Base-by-base conservation (phyloP, 2,329 filamentous ascomycete genomes). In the Dendrostoma leiphaemia region DNA sequence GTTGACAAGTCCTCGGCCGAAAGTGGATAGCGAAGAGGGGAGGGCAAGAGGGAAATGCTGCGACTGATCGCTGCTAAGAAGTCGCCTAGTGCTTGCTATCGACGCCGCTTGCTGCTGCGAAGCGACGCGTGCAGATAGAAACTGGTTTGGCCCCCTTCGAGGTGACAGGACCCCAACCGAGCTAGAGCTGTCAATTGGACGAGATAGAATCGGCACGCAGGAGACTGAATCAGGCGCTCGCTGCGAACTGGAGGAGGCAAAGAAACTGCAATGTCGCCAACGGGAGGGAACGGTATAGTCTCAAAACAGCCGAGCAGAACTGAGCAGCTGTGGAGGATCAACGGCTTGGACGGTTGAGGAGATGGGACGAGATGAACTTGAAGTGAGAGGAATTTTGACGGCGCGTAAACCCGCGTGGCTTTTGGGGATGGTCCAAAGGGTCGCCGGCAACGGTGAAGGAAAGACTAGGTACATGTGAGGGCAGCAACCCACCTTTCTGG, bases 361-460 rank as follows among this genome's bases (percentile, higher is more conserved):
- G 43, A 29, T 26, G 38, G 38, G 38, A n/a, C 6, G 38, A 41
- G 41, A 13, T n/a, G 19, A 26, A 9, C 15, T 46, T 32, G 44
- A 9, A 29, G 15, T 46, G 44, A 17, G 29, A 46, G 44, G 44
- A 46, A 32, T 46, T 46, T n/a, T 46, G 44, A 46, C 44, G 29
- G 29, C 44, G 44, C 44, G 44, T 46, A 46, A 29, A 32, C 44
- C 44, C 44, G 44, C 28, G 44, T 45, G 41, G 24, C 41, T 45
- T 31, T 24, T 24, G 26, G 31, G 24, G 44, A 32, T 9, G 17
- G 44, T 45, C 41, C 41, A 19, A 31, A 21, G 41, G 26, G 41
- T 45, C 41, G 41, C 44, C 44, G 29, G 44, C 44, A 46, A 46
- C 43, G 43, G 43, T 46, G 43, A 46, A 46, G 43, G 43, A n/a